Percentiles rank a stretch among this genome's conserved stretches.
Conservation (phyloP, 1,284 basidiomycete species). For the Ceratobasidium sp. region DNA sequence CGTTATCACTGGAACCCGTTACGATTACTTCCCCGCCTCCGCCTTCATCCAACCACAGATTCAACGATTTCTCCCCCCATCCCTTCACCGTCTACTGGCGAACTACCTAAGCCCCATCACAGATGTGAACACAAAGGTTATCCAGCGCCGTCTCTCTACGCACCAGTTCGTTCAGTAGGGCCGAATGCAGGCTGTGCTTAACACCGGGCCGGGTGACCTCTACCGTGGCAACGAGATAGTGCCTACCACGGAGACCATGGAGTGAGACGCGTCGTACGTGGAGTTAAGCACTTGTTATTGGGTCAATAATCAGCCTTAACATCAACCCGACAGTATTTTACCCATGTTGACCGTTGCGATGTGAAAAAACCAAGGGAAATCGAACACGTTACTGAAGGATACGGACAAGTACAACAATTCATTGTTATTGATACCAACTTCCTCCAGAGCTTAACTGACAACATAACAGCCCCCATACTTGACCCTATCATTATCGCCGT, state of each 20-base stretch:
- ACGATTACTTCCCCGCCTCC: neutral
- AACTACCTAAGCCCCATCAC: constrained; percentile 1
- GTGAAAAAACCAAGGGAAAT: neutral
- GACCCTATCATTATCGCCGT: constrained; percentile 49
- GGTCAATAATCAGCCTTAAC: constrained; percentile 13
- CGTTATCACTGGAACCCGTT: neutral
- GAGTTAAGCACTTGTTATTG: constrained; percentile 2
- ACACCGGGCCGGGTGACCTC: neutral
- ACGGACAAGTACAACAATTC: constrained; percentile 17
- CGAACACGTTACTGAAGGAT: neutral
- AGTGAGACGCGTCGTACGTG: constrained; percentile 11
- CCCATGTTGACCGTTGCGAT: neutral
- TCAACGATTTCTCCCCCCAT: constrained; percentile 46
- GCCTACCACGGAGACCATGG: neutral
- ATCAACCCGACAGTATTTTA: neutral
- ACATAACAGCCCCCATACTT: constrained; percentile 13
- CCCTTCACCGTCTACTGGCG: constrained; percentile 41
- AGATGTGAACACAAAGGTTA: neutral
- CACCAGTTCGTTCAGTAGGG: constrained; percentile 1
- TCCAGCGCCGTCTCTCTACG: neutral
- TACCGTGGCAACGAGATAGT: neutral
- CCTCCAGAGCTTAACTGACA: neutral
- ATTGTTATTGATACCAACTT: constrained; percentile 6
- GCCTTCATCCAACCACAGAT: neutral
- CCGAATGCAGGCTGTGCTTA: constrained; percentile 3